Evolutionary conservation across 306 rosid species (phyloP), one percentile per base, ranked within the genome.

Genomic region (Cicer chorassanicum): DNA sequence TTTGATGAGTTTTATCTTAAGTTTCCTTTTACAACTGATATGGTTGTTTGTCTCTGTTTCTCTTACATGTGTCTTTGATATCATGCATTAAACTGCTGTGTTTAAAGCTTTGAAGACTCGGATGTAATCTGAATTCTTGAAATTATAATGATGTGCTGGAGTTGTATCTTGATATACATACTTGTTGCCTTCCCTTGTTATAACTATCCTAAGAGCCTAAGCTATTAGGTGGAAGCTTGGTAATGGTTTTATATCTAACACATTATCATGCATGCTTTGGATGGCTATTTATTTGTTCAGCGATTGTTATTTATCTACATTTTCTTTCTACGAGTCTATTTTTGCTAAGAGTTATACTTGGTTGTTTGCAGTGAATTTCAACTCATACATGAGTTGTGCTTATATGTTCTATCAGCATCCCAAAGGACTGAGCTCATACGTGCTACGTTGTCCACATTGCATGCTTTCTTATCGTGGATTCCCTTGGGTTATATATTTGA

Each of bases 391-490:
- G 99, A 92, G 96, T 73, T 95, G 70, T 95, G 99, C 92, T 80
- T 95, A 70, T 95, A 90, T 77, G 99, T 95, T 34, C 82, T 95
- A 64, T 95, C 99, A 18, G 98, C 90, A 9, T 95, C 99, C 67
- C 99, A 92, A 80, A 87, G 96, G 77, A 69, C 97, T 16, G 99
- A 95, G 82, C 98, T 95, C 74, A 85, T 95, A 59, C 91, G 99
- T 1, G 97, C 97, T 19, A 95, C 99, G 15, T 66, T 95, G 43
- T 87, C 99, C 45, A 95, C 99, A 40, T 82, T 95, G 81, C 99
- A 95, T 87, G 97, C 98, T 65, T 95, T 92, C 73, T 93, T 95
- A 73, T 86, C 99, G 38, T 95, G 99, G 99, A 95, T 95, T 87
- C 99, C 99, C 53, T 80, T 95, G 88, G 99, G 99, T 39, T 95